Evolutionary conservation across 768 basidiomycete species (phyloP).

Genomic region (Punctularia strigosozonata): DNA sequence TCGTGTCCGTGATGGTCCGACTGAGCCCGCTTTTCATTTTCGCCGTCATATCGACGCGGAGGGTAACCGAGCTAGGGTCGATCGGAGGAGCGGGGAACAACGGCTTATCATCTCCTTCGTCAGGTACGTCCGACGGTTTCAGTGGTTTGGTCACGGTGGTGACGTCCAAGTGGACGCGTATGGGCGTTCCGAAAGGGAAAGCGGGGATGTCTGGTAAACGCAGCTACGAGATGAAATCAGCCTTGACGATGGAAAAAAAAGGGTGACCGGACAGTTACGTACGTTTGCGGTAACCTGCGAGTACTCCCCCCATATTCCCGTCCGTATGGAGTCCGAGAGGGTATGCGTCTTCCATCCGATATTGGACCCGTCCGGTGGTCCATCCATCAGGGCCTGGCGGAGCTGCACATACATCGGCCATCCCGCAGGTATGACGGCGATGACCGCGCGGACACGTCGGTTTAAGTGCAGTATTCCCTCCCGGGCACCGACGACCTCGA

Average conservation of each 20-base stretch:
- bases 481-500: slow-evolving; percentile 11
- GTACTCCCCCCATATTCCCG: slow-evolving; percentile 11
- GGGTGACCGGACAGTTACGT: too few species aligned
- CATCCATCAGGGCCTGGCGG: slow-evolving; percentile 5
- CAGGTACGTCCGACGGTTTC: slow-evolving; percentile 5
- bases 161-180: slow-evolving; percentile 12
- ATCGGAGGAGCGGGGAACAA: slow-evolving; percentile 10
- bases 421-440: slow-evolving; percentile 12
- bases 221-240: neutral
- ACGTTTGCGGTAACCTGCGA: slow-evolving; percentile 9
- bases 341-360: slow-evolving; percentile 8
- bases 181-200: slow-evolving; percentile 11
- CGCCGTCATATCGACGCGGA: slow-evolving; percentile 7
- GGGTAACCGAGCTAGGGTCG: slow-evolving; percentile 7
- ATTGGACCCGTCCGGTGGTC: slow-evolving; percentile 6
- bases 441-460: slow-evolving; percentile 3
- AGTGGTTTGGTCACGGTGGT: slow-evolving; percentile 9
- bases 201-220: slow-evolving; percentile 8
- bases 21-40: slow-evolving; percentile 6
- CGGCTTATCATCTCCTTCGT: slow-evolving; percentile 5
- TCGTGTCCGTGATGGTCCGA: slow-evolving; percentile 3
- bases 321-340: slow-evolving; percentile 6
- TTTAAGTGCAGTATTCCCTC: slow-evolving; percentile 10
- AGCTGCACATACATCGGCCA: too few species aligned
- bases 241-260: neutral